Conservation (phyloP, 306 rosid genomes). For the Geum urbanum region DNA sequence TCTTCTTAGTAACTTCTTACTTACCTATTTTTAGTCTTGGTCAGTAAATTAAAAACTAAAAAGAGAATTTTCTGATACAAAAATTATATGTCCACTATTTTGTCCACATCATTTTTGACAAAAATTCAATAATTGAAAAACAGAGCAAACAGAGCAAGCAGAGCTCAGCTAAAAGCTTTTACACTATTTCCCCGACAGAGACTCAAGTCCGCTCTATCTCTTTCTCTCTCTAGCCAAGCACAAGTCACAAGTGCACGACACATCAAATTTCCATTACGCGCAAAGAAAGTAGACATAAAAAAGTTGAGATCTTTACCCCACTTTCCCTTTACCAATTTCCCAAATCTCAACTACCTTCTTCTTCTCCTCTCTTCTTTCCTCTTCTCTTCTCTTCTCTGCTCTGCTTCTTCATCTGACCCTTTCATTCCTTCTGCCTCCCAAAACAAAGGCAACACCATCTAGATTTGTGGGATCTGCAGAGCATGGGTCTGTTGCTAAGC, state of each 20-base stretch:
- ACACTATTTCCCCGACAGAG: constrained; percentile 38
- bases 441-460: constrained; percentile 35
- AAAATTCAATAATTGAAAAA: too few species aligned
- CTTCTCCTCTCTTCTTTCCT: background rate
- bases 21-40: too few species aligned
- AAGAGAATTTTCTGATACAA: too few species aligned
- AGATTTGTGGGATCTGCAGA: constrained; percentile 31
- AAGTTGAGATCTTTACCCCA: background rate
- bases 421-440: constrained; percentile 57
- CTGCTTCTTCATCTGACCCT: constrained; percentile 27
- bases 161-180: background rate
- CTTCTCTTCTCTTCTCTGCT: constrained; percentile 16
- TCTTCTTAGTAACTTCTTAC: too few species aligned
- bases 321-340: constrained; percentile 33
- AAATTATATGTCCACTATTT: too few species aligned
- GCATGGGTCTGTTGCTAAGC: constrained; percentile 41
- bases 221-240: background rate
- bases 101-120: too few species aligned
- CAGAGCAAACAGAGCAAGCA: background rate
- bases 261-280: constrained; percentile 15
- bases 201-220: constrained; percentile 38
- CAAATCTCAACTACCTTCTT: constrained; percentile 27
- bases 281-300: too few species aligned
- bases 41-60: too few species aligned
- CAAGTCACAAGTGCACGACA: background rate